These are phyloP conservation scores for Hypericum androsaemum DNA, from an alignment of 345 rosid species.

Conservation along the genomic window DNA sequence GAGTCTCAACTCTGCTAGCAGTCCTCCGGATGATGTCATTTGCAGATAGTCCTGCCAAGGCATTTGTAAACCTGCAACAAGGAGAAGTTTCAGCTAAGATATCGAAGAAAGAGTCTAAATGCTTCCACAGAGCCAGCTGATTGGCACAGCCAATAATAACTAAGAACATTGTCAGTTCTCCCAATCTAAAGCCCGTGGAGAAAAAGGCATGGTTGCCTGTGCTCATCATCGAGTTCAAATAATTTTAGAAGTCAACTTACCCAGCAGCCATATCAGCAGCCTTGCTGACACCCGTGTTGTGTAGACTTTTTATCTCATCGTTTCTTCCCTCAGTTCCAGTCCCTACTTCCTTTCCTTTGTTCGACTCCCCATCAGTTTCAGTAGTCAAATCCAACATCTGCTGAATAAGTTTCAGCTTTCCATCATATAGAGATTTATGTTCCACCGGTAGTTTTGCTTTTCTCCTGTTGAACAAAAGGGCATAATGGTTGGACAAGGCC, in stretches of 20 bases:
- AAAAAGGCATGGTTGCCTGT: no score
- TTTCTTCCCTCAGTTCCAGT: slow-evolving; percentile 46
- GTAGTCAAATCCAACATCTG: slow-evolving; percentile 51
- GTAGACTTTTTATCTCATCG: slow-evolving; percentile 66
- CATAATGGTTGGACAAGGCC: slow-evolving; percentile 78
- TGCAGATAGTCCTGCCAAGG: slow-evolving; percentile 47
- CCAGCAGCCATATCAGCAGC: slow-evolving; percentile 99
- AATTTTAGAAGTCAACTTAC: slow-evolving; percentile 38
- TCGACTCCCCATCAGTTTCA: slow-evolving; percentile 54
- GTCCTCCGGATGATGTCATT: slow-evolving; percentile 81
- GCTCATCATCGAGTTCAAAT: not conserved
- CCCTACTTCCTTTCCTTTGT: slow-evolving; percentile 83
- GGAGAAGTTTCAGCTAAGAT: not conserved
- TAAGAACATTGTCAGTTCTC: no score
- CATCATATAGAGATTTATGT: slow-evolving; percentile 57
- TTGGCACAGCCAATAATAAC: no score
- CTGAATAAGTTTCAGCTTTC: slow-evolving; percentile 79
- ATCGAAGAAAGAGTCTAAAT: not conserved
- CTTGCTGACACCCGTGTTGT: slow-evolving; percentile 72
- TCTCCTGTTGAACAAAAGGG: slow-evolving; percentile 73
- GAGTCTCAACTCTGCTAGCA: slow-evolving; percentile 72
- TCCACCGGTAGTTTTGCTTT: slow-evolving; percentile 71
- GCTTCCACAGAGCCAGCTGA: not conserved
- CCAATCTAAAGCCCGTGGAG: no score
- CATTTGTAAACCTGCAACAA: slow-evolving; percentile 66